Percentiles rank a stretch among this genome's conserved stretches.
Evolutionary conservation across 1,139 yeast species (phyloP).

Genomic region (Candida smagusa): DNA sequence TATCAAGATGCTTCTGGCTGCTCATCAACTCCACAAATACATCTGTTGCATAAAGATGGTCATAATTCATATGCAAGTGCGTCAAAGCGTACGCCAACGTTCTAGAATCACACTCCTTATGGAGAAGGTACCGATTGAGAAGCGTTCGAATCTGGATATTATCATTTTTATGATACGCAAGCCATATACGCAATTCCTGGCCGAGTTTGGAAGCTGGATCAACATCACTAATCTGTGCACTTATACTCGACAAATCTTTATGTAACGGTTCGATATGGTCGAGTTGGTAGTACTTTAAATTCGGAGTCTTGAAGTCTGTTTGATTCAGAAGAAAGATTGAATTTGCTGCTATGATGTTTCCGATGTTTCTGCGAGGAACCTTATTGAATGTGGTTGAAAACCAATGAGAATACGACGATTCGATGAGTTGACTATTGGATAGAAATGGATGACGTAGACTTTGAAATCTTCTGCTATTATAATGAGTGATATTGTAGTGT

Average conservation of each 20-base stretch:
- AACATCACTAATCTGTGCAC: background rate
- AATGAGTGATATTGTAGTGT: slow-evolving; percentile 19
- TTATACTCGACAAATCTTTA: too few relatives aligned
- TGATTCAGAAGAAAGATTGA: slow-evolving; percentile 6
- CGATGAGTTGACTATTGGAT: slow-evolving; percentile 23
- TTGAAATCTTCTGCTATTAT: slow-evolving; percentile 15
- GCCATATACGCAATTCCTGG: slow-evolving; percentile 2
- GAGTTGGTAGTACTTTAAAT: too few relatives aligned
- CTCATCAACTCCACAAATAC: slow-evolving; percentile 21
- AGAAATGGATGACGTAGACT: slow-evolving; percentile 24
- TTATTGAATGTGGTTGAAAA: slow-evolving; percentile 12
- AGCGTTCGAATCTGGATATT: slow-evolving; percentile 8
- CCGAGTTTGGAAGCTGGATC: background rate
- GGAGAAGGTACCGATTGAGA: slow-evolving; percentile 18
- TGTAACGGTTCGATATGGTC: too few relatives aligned
- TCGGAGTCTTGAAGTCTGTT: too few relatives aligned
- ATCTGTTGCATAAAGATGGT: slow-evolving; percentile 28
- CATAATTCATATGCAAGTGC: slow-evolving; percentile 31
- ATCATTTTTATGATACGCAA: slow-evolving; percentile 11
- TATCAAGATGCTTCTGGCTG: slow-evolving; percentile 19
- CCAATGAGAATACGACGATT: slow-evolving; percentile 27
- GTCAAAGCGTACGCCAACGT: slow-evolving; percentile 30
- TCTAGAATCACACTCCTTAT: slow-evolving; percentile 17
- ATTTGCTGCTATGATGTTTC: slow-evolving; percentile 6
- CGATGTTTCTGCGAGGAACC: slow-evolving; percentile 2